Base-by-base conservation (phyloP, 805 yeast genomes). In the Sugiyamaella americana region DNA sequence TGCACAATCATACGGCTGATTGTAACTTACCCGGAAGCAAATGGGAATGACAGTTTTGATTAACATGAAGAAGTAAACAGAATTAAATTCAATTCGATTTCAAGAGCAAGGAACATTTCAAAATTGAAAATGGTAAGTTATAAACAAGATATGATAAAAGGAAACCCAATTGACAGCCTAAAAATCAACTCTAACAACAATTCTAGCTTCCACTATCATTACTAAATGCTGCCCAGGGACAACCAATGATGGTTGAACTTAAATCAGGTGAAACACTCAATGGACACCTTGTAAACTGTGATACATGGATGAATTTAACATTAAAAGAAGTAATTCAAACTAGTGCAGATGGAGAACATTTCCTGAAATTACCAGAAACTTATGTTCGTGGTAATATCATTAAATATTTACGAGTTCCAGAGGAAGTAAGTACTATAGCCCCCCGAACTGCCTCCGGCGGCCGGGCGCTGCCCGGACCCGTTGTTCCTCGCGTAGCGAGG, bases 261-360 rank as follows among this genome's bases (percentile, higher is more conserved):
- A 93, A 93, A 65, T 81, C 84, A 47, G 96, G 98, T 29, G 96
- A 87, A 59, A 81, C 91, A 6, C 72, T 89, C 42, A 84, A 83
- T 59, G 99, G 99, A 43, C 77, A 76, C 47, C 71, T 93, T 50
- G 78, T 79, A 47, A 84, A 86, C 60, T 87, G 95, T 57, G 99
- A 93, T 64, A 81, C 87, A 35, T 86, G 94, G 88, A 93, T 93
- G 99, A 93, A 93, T 64, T 72, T 93, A 54, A 85, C 95, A 1
- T 72, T 93, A 45, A 73, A 73, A 29, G 81, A 88, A 52, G 97
- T 83, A 13, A 76, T 80, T 41, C 84, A 81, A 60, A 55, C 57
- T 24, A 53, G 57, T 41, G 44, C 57, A 16, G 71, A 73, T 54
- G 91, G 85, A 34, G 80, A 76, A 53, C 71, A 70, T 45, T 84